These are phyloP conservation scores for Nothomitra cinnamomea DNA, from an alignment of 2,329 filamentous ascomycete species.

Conservation along the genomic window DNA sequence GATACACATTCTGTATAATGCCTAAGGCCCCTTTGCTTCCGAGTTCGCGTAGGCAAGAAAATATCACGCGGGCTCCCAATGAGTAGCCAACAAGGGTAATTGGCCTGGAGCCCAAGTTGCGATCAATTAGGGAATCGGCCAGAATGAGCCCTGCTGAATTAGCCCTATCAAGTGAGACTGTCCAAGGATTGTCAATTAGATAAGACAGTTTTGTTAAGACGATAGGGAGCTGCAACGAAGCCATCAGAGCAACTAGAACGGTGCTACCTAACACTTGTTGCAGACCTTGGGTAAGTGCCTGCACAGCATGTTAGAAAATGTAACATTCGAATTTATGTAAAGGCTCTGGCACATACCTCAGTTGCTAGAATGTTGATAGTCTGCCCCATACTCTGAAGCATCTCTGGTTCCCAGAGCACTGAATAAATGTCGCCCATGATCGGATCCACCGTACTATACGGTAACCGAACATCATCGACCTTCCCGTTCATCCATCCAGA, in stretches of 20 bases:
- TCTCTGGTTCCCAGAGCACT: conserved; percentile 92
- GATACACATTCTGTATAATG: conserved; percentile 82
- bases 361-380: conserved; percentile 97
- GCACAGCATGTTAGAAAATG: conserved; percentile 2
- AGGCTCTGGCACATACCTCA: conserved; percentile 42
- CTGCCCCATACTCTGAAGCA: conserved; percentile 94
- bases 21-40: conserved; percentile 70
- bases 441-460: conserved; percentile 90
- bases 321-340: no score
- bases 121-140: conserved; percentile 81
- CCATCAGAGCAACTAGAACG: conserved; percentile 77
- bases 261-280: conserved; percentile 91
- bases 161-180: conserved; percentile 83
- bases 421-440: conserved; percentile 98
- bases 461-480: conserved; percentile 85
- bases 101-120: conserved; percentile 77
- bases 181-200: conserved; percentile 96
- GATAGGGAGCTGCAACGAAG: conserved; percentile 78
- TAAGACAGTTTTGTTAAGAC: conserved; percentile 88
- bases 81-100: conserved; percentile 93
- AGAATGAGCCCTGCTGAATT: conserved; percentile 79
- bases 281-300: conserved; percentile 88
- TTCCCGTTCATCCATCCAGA: conserved; percentile 98
- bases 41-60: conserved; percentile 76
- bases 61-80: conserved; percentile 80